Percentiles rank a stretch among this genome's conserved stretches.
Evolutionary conservation across 1,284 basidiomycete species (phyloP).

Genomic region (Termitomyces sp.): DNA sequence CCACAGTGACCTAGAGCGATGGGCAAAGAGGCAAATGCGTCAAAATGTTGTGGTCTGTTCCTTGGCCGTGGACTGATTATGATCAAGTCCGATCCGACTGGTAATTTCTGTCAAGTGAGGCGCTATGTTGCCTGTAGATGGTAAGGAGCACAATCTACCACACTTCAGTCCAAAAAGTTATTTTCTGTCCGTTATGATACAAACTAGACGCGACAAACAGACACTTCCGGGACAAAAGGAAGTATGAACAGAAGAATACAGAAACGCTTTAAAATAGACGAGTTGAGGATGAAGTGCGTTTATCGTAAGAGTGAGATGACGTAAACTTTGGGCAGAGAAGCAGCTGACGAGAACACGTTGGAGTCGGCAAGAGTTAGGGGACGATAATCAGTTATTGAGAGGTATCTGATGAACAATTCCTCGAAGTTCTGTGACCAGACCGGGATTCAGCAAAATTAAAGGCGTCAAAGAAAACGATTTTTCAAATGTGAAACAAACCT

Average conservation of each 20-base stretch:
- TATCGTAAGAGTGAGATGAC: not conserved
- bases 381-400: slow-evolving; percentile 6
- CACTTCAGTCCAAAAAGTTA: not conserved
- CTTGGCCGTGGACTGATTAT: not conserved
- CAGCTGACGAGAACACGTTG: not conserved
- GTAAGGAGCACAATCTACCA: not conserved
- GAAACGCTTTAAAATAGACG: not conserved
- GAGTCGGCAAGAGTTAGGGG: not conserved
- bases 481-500: slow-evolving; percentile 9
- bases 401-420: slow-evolving; percentile 16
- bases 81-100: not conserved
- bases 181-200: not conserved
- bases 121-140: not conserved
- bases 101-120: not conserved
- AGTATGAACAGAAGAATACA: not conserved
- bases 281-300: not conserved
- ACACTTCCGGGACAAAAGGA: not conserved
- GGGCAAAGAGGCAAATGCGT: not conserved
- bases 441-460: not conserved
- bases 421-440: slow-evolving; percentile 10
- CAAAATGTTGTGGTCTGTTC: not conserved
- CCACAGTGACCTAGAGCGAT: not conserved
- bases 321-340: not conserved
- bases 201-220: not conserved
- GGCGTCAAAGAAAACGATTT: not conserved